Percentiles rank a stretch among this genome's conserved stretches.
These are phyloP conservation scores for Pseudozyma thailandica DNA, from an alignment of 1,284 basidiomycete genomes.

Conservation along the genomic window DNA sequence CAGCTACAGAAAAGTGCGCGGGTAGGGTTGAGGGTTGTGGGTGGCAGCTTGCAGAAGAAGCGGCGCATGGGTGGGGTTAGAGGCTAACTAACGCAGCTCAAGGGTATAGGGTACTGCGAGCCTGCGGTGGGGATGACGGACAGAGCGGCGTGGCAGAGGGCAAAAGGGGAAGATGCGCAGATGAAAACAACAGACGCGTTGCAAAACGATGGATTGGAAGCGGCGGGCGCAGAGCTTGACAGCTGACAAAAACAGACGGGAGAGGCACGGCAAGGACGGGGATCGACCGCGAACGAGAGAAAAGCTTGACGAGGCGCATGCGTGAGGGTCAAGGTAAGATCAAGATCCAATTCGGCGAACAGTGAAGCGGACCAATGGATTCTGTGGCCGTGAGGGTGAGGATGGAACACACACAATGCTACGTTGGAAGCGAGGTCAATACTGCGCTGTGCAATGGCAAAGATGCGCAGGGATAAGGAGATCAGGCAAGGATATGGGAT, in stretches of 20 bases:
- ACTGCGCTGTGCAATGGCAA: neutral
- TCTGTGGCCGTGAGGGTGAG: conserved; percentile 2
- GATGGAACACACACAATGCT: neutral
- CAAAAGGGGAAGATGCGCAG: conserved; percentile 4
- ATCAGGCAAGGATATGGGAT: no score
- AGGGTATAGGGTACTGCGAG: conserved; percentile 12
- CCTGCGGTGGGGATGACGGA: conserved; percentile 1
- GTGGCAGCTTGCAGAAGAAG: neutral
- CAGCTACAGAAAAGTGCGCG: neutral
- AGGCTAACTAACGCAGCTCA: neutral
- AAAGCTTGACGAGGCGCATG: neutral
- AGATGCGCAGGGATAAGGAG: neutral
- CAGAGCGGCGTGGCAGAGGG: neutral
- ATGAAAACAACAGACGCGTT: neutral
- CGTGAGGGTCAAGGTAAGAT: no score
- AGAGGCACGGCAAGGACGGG: neutral
- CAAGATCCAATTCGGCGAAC: conserved; percentile 15
- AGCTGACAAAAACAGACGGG: conserved; percentile 20
- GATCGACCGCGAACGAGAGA: no score
- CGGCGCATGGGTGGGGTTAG: neutral
- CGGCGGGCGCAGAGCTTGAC: conserved; percentile 32
- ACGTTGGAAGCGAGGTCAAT: neutral
- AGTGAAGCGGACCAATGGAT: conserved; percentile 24
- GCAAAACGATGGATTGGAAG: neutral
- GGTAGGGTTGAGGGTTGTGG: conserved; percentile 4